Evolutionary conservation across 2,329 filamentous ascomycete species (phyloP).

Genomic region (Monilinia polystroma): DNA sequence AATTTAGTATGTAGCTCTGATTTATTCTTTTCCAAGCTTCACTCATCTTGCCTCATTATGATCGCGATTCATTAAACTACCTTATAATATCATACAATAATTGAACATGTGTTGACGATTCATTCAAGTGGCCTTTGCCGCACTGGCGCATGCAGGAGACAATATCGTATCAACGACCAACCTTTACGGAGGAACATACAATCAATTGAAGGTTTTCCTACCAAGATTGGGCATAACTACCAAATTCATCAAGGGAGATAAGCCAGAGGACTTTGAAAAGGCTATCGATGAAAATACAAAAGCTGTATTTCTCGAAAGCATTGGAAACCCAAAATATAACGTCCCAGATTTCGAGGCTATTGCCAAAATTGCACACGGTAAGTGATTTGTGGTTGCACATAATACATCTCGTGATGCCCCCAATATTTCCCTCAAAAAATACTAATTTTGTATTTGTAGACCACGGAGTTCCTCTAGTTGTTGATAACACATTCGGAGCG

Average conservation of each 20-base stretch:
- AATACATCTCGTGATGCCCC: background rate
- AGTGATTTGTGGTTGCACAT: conserved; percentile 6
- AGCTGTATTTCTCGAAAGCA: conserved; percentile 86
- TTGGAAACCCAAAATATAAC: conserved; percentile 87
- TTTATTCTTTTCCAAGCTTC: background rate
- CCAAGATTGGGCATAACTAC: conserved; percentile 80
- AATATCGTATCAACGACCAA: conserved; percentile 92
- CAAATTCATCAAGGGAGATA: conserved; percentile 83
- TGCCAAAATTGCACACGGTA: conserved; percentile 72
- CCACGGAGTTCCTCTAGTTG: conserved; percentile 57
- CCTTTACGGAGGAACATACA: conserved; percentile 93
- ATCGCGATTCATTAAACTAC: background rate
- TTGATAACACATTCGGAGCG: conserved; percentile 93
- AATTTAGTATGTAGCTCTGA: conserved; percentile 59
- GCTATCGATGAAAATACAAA: conserved; percentile 92
- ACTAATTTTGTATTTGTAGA: conserved; percentile 1
- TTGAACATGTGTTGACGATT: conserved; percentile 1
- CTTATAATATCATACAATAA: background rate
- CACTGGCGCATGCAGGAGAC: conserved; percentile 80
- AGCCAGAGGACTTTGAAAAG: conserved; percentile 71
- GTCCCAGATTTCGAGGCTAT: conserved; percentile 91
- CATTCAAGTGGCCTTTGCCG: conserved; percentile 57
- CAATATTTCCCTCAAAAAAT: background rate
- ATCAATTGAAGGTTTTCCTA: conserved; percentile 90
- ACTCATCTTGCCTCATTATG: background rate